These are phyloP conservation scores for Xylariales sp. DNA, from an alignment of 2,329 filamentous ascomycete species.

Conservation along the genomic window DNA sequence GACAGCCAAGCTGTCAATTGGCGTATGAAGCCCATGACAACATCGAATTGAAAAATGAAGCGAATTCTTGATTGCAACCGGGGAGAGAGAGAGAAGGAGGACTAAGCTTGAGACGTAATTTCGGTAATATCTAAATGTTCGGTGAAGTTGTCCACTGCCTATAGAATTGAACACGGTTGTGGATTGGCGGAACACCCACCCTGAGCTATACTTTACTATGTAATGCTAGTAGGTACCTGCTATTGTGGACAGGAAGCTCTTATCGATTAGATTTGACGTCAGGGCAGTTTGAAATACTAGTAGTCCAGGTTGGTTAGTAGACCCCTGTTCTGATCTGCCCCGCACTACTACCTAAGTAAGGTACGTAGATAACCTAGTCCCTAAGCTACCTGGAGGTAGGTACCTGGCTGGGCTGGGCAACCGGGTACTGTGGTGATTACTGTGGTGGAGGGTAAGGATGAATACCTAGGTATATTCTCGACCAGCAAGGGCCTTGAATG, in stretches of 20 bases:
- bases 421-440: too few relatives aligned
- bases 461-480: too few relatives aligned
- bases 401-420: too few relatives aligned
- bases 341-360: neutral
- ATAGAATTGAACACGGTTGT: slow-evolving; percentile 47
- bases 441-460: too few relatives aligned
- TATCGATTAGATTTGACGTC: slow-evolving; percentile 44
- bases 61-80: slow-evolving; percentile 3
- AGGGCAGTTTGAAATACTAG: slow-evolving; percentile 5
- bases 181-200: slow-evolving; percentile 31
- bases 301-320: slow-evolving; percentile 7
- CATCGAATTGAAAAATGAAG: slow-evolving; percentile 39
- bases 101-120: neutral
- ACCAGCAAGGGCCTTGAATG: too few relatives aligned
- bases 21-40: slow-evolving; percentile 45
- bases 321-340: slow-evolving; percentile 20
- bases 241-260: slow-evolving; percentile 30
- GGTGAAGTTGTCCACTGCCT: slow-evolving; percentile 9
- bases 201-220: slow-evolving; percentile 6
- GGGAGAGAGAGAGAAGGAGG: neutral
- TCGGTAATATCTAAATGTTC: neutral
- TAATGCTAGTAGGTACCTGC: slow-evolving; percentile 15
- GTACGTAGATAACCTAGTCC: neutral
- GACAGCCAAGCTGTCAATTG: slow-evolving; percentile 52
- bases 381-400: neutral